These are phyloP conservation scores for Penicillium cosmopolitanum DNA, from an alignment of 495 filamentous ascomycete species.

Conservation along the genomic window DNA sequence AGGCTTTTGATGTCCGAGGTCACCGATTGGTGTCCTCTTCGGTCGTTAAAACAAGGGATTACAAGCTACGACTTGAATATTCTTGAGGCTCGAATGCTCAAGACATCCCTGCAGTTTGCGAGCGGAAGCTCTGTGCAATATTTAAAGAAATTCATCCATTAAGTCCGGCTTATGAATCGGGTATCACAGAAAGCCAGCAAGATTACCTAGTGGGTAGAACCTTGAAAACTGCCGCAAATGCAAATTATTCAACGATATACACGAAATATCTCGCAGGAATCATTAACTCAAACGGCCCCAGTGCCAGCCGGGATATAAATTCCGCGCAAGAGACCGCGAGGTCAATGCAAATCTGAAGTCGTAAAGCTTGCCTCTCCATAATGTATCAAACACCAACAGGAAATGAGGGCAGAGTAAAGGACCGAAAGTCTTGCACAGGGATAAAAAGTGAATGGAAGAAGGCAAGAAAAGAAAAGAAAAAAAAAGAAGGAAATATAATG, in stretches of 20 bases:
- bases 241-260: slow-evolving; percentile 9
- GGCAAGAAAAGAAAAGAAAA: not conserved
- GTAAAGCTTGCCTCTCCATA: slow-evolving; percentile 9
- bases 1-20: slow-evolving; percentile 14
- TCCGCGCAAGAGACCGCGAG: slow-evolving; percentile 23
- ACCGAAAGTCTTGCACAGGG: slow-evolving; percentile 1
- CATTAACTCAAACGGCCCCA: slow-evolving; percentile 9
- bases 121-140: not conserved
- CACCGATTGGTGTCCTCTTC: slow-evolving; percentile 15
- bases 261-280: slow-evolving; percentile 8
- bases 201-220: not conserved
- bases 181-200: slow-evolving; percentile 2
- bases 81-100: not conserved
- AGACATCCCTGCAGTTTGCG: no score
- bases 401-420: not conserved
- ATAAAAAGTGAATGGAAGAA: not conserved
- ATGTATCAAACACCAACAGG: slow-evolving; percentile 1
- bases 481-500: not conserved
- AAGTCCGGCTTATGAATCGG: slow-evolving; percentile 1
- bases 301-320: slow-evolving; percentile 4
- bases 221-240: slow-evolving; percentile 7
- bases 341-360: slow-evolving; percentile 27
- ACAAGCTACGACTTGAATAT: slow-evolving; percentile 4
- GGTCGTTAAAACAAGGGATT: slow-evolving; percentile 6
- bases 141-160: not conserved